These are phyloP conservation scores for Dictyostelium citrinum DNA, from an alignment of 78 protist genomes.

Conservation along the genomic window DNA sequence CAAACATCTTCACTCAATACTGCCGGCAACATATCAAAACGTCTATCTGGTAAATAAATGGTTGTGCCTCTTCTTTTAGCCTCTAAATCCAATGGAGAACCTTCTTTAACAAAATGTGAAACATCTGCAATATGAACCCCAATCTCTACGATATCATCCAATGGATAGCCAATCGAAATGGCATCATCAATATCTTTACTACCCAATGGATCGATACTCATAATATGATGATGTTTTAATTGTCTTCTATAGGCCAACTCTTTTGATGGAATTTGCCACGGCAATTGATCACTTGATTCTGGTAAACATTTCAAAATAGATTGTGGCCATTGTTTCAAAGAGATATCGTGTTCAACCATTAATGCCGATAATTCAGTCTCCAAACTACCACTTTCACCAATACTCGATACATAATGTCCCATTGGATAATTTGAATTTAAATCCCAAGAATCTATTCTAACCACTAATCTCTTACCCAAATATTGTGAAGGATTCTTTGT, in stretches of 20 bases:
- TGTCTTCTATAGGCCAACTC: neutral
- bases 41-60: constrained; percentile 87
- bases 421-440: constrained; percentile 55
- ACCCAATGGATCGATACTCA: constrained; percentile 92
- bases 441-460: constrained; percentile 86
- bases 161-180: constrained; percentile 80
- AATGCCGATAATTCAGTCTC: constrained; percentile 74
- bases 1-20: constrained; percentile 81
- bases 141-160: constrained; percentile 45
- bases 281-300: neutral
- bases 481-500: constrained; percentile 47
- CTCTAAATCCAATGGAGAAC: constrained; percentile 81
- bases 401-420: constrained; percentile 80
- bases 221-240: constrained; percentile 56
- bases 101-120: constrained; percentile 79
- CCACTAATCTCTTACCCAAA: constrained; percentile 55
- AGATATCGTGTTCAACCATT: constrained; percentile 77
- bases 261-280: constrained; percentile 15
- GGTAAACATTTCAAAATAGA: constrained; percentile 7
- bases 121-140: constrained; percentile 98
- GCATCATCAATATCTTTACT: constrained; percentile 99
- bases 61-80: constrained; percentile 90
- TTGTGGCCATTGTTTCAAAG: constrained; percentile 33
- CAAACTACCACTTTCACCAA: constrained; percentile 77
- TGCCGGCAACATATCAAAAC: constrained; percentile 91